Base-by-base conservation (phyloP, 2,329 filamentous ascomycete genomes). In the Aureobasidium sp. region DNA sequence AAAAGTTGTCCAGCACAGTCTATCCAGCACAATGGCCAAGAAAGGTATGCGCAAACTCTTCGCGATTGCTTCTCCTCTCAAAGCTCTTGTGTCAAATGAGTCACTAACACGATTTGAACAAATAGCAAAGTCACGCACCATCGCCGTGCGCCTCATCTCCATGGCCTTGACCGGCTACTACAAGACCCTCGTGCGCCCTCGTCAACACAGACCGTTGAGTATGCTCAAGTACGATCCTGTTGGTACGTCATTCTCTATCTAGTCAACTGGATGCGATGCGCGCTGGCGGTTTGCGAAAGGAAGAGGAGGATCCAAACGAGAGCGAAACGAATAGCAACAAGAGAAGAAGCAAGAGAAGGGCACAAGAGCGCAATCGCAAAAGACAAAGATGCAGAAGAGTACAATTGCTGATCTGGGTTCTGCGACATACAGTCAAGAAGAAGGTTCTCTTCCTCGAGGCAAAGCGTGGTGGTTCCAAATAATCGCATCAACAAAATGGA, bases 81-180 rank as follows among this genome's bases (percentile, higher is more conserved):
- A 23, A 20, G 9, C 9, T 34, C 32, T 10, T 32, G 29, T 32
- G 1, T 47, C 44, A 6, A 44, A 20, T 29, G 2, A 3, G 3
- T 10, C 17, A 60, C 64, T 65, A 29, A 64, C 50, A 5, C 13
- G 8, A 26, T 23, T 27, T 4, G n/a, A 17, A 4, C 13, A 6
- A 27, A 64, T 74, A 95, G 91, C 82, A 65, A 97, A 97, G 82
- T 90, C 92, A 73, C 91, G 95, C 75, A 88, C 93, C 68, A 87
- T 99, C 74, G 85, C 90, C 73, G 93, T 97, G 75, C 92, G 94
- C 74, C 88, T 99, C 68, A 82, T 99, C 75, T 96, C 91, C 66
- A 99, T 99, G 94, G 94, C 94, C 74, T 88, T 96, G 88, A 99
- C 94, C 29, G 94, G 94, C 72, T 99, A 91, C 83, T 99, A 93